Evolutionary conservation across 2,329 filamentous ascomycete genomes (phyloP).

Genomic region (Dactylonectria macrodidyma): DNA sequence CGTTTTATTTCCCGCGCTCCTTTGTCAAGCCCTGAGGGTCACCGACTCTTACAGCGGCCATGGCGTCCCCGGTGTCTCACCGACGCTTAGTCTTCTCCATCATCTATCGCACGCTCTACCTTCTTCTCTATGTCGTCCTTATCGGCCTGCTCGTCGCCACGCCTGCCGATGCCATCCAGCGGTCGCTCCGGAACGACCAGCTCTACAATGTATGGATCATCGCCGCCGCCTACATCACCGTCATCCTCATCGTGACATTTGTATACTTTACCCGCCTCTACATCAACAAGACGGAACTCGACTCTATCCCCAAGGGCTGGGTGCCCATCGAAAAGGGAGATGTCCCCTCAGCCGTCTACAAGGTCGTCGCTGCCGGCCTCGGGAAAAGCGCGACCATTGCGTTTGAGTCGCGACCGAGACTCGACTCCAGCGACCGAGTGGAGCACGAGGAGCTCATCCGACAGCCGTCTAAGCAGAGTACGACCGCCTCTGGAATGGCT

Average conservation of each 20-base stretch:
- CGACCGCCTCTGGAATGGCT: slow-evolving; percentile 55
- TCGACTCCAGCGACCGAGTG: slow-evolving; percentile 37
- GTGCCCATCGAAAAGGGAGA: slow-evolving; percentile 90
- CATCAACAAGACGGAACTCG: slow-evolving; percentile 84
- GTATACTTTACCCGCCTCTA: slow-evolving; percentile 90
- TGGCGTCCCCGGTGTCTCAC: slow-evolving; percentile 56
- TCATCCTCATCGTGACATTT: slow-evolving; percentile 78
- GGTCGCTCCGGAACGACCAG: slow-evolving; percentile 77
- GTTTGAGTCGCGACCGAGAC: slow-evolving; percentile 69
- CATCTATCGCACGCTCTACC: slow-evolving; percentile 86
- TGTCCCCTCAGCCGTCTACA: slow-evolving; percentile 80
- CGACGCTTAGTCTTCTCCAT: slow-evolving; percentile 78
- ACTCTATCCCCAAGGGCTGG: slow-evolving; percentile 88
- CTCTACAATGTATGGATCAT: slow-evolving; percentile 89
- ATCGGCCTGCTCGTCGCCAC: slow-evolving; percentile 83
- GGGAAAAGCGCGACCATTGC: slow-evolving; percentile 85
- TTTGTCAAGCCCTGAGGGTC: background rate
- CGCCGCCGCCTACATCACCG: slow-evolving; percentile 81
- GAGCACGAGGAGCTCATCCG: slow-evolving; percentile 36
- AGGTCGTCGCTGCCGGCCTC: slow-evolving; percentile 81
- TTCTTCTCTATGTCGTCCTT: slow-evolving; percentile 81
- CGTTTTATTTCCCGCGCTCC: background rate
- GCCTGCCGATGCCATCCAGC: slow-evolving; percentile 85
- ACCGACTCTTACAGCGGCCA: slow-evolving; percentile 26
- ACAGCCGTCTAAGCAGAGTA: slow-evolving; percentile 39